Base-by-base conservation (phyloP, 176 grass and related monocot species). In the Phoenix roebelenii region DNA sequence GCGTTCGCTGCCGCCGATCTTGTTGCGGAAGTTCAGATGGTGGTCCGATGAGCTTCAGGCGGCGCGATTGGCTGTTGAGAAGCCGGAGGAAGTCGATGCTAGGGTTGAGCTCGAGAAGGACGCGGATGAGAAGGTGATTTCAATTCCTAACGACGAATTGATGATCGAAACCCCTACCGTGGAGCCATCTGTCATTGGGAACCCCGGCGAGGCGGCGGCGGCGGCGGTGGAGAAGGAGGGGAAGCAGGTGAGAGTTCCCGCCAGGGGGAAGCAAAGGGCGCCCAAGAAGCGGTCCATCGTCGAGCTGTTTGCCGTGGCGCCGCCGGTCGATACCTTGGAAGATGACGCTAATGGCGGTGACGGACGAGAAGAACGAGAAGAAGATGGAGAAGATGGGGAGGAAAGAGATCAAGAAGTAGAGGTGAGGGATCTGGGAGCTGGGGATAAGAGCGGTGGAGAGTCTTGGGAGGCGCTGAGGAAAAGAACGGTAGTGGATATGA, bases 201-300 rank as follows among this genome's bases (percentile, higher is more conserved):
- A 44, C 2, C 35, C 35, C 14, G 15, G 5, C 4, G 49, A 7
- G 28, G 25, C 18, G 24, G 30, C 25, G n/a, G 32, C 32, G 5
- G 65, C 3, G 22, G 35, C 28, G 28, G 28, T 30, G 28, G 67
- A 59, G 35, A 16, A 51, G 68, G 35, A 5, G 70, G 58, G 24
- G 59, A 5, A 23, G 59, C 49, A 16, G 16, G 30, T 35, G 17
- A 25, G 16, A 24, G 18, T n/a, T 59, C 19, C 50, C 14, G 6
- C 51, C 19, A 52, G 51, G 26, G 69, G 50, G 54, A 83, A 74
- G 58, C 79, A 54, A 28, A 61, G 66, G 58, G 26, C 73, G 20
- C 76, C 65, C 30, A 90, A 90, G 66, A 83, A 90, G 61, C 68
- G 82, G 14, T 83, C 76, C 22, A 80, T 90, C 56, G 55, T 71